Evolutionary conservation across 2,329 filamentous ascomycete genomes (phyloP).

Genomic region (Purpureocillium takamizusanense): DNA sequence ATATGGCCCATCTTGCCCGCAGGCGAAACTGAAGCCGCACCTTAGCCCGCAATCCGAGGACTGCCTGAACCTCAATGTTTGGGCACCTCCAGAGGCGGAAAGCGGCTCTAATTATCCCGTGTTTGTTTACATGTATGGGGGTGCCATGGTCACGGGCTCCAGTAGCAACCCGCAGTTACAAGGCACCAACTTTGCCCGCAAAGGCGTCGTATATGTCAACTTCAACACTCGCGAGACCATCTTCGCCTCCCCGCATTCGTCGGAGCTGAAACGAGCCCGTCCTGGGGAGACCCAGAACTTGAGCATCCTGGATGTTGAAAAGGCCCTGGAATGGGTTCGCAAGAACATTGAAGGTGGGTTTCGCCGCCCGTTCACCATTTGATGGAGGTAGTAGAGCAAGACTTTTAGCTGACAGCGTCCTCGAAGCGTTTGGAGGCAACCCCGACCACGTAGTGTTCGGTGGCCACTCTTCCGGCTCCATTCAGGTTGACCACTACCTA

Average conservation of each 20-base stretch:
- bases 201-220: conserved; percentile 26
- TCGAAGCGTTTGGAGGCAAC: conserved; percentile 30
- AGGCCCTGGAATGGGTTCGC: too few species aligned
- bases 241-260: conserved; percentile 33
- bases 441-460: conserved; percentile 35
- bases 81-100: conserved; percentile 16
- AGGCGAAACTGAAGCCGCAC: conserved; percentile 5
- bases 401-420: conserved; percentile 2
- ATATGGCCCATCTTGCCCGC: too few species aligned
- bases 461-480: conserved; percentile 27
- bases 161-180: conserved; percentile 29
- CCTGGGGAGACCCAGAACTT: too few species aligned
- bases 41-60: conserved; percentile 23
- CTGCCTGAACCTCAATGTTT: conserved; percentile 33
- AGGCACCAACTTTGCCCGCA: conserved; percentile 24
- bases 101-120: conserved; percentile 14
- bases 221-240: conserved; percentile 32
- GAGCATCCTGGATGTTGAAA: too few species aligned
- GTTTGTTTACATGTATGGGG: conserved; percentile 33
- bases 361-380: too few species aligned
- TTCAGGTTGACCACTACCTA: conserved; percentile 31
- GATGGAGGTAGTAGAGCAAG: too few species aligned
- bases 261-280: conserved; percentile 18
- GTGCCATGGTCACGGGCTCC: conserved; percentile 20
- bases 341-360: too few species aligned